Percentiles rank a stretch among this genome's conserved stretches.
Evolutionary conservation across 805 yeast species (phyloP).

Genomic region (Candida boidinii): DNA sequence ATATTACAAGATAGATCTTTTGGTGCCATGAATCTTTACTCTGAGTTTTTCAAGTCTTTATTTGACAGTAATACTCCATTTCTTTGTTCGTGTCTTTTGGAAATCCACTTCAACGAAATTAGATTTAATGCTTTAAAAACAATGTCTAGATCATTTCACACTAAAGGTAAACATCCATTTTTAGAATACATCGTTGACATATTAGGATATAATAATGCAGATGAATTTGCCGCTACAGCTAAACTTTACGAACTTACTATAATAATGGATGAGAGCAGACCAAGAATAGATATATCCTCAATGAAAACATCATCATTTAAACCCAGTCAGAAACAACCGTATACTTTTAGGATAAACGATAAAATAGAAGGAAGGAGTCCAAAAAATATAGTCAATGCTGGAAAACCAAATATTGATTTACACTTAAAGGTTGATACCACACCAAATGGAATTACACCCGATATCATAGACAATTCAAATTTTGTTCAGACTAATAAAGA

Average conservation of each 20-base stretch:
- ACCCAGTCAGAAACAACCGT: slow-evolving; percentile 34
- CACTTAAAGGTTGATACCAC: slow-evolving; percentile 6
- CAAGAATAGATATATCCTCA: slow-evolving; percentile 34
- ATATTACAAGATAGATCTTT: slow-evolving; percentile 53
- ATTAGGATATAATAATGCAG: slow-evolving; percentile 60
- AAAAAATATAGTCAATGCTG: slow-evolving; percentile 31
- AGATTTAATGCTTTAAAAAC: slow-evolving; percentile 66
- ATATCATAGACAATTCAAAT: too few relatives aligned
- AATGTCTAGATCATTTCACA: slow-evolving; percentile 58
- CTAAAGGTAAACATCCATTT: slow-evolving; percentile 54
- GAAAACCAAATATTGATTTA: slow-evolving; percentile 16
- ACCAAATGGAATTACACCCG: too few relatives aligned
- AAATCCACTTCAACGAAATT: slow-evolving; percentile 72
- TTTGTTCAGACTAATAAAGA: too few relatives aligned
- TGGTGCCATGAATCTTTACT: slow-evolving; percentile 54
- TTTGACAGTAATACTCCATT: slow-evolving; percentile 49
- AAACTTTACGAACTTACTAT: slow-evolving; percentile 52
- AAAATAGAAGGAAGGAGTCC: slow-evolving; percentile 24
- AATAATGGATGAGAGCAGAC: slow-evolving; percentile 18
- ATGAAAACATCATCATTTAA: slow-evolving; percentile 23
- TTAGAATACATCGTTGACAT: slow-evolving; percentile 35
- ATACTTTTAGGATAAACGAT: slow-evolving; percentile 31
- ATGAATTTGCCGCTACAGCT: slow-evolving; percentile 48
- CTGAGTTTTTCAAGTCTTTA: slow-evolving; percentile 51
- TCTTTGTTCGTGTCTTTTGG: slow-evolving; percentile 64